Evolutionary conservation across 2,329 filamentous ascomycete species (phyloP).

Genomic region (Malbranchea zuffiana): DNA sequence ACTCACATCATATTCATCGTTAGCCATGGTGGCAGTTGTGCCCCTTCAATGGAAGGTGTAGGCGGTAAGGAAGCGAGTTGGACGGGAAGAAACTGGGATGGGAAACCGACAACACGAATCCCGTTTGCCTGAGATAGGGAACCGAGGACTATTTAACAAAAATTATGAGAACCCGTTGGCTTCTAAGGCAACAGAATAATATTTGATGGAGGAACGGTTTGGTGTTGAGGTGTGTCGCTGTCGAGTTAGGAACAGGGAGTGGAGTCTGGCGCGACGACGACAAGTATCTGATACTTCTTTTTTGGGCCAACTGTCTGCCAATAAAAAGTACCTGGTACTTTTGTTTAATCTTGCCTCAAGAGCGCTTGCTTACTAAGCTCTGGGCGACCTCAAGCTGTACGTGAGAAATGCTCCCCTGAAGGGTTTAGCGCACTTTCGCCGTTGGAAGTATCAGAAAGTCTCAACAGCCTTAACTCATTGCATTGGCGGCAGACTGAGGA

Average conservation of each 20-base stretch:
- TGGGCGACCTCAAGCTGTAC: no score
- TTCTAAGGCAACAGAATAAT: slow-evolving; percentile 7
- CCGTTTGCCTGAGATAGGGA: background rate
- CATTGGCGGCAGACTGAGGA: no score
- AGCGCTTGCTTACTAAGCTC: no score
- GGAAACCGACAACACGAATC: background rate
- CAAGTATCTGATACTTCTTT: slow-evolving; percentile 3
- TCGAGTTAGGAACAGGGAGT: background rate
- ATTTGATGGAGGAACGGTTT: no score
- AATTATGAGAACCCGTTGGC: background rate
- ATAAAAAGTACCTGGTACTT: background rate
- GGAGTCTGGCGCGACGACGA: background rate
- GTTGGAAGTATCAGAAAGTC: no score
- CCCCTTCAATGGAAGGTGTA: no score
- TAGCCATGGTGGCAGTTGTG: slow-evolving; percentile 59
- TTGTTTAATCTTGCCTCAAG: no score
- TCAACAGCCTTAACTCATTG: no score
- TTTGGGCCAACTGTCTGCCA: background rate
- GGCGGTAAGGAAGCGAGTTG: no score
- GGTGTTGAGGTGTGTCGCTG: slow-evolving; percentile 9
- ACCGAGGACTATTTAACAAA: background rate
- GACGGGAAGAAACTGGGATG: no score
- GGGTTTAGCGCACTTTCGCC: no score
- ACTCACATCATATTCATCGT: slow-evolving; percentile 99
- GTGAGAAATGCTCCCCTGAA: no score